Conservation (phyloP, 2,329 filamentous ascomycete species). For the Hymenoscyphus fraxineus region DNA sequence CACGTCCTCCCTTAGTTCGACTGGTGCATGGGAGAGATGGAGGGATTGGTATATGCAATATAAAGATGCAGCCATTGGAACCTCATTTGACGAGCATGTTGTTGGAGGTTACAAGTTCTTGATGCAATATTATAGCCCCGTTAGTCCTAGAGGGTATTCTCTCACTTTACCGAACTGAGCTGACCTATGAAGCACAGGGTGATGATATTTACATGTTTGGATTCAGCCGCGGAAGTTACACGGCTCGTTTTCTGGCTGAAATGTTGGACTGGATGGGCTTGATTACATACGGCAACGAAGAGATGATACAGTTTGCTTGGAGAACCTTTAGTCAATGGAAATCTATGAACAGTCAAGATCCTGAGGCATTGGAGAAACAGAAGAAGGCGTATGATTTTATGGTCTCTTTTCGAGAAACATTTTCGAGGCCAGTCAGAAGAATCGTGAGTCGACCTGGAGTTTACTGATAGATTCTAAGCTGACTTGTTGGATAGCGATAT, state of each 20-base stretch:
- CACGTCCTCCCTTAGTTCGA: constrained; percentile 1
- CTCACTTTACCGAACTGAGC: neutral
- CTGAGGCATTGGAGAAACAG: constrained; percentile 45
- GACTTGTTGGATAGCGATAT: constrained; percentile 45
- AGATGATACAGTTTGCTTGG: constrained; percentile 82
- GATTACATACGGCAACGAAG: constrained; percentile 77
- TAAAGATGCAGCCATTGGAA: constrained; percentile 76
- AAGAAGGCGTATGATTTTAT: constrained; percentile 69
- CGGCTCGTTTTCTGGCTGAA: constrained; percentile 72
- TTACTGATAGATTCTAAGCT: neutral
- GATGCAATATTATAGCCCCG: constrained; percentile 63
- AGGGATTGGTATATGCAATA: constrained; percentile 46
- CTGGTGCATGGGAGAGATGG: constrained; percentile 5
- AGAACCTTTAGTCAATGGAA: constrained; percentile 76
- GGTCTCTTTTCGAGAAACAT: constrained; percentile 77
- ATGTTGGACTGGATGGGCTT: constrained; percentile 83
- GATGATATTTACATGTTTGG: constrained; percentile 71
- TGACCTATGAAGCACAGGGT: constrained; percentile 40
- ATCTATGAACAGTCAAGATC: constrained; percentile 38
- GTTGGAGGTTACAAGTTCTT: constrained; percentile 79
- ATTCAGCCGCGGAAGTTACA: constrained; percentile 70
- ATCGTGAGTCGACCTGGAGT: constrained; percentile 40
- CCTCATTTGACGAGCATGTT: constrained; percentile 77
- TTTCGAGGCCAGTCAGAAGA: constrained; percentile 68
- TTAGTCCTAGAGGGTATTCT: neutral